Evolutionary conservation across 2,329 filamentous ascomycete genomes (phyloP).

Genomic region (Colletotrichum sansevieriae): DNA sequence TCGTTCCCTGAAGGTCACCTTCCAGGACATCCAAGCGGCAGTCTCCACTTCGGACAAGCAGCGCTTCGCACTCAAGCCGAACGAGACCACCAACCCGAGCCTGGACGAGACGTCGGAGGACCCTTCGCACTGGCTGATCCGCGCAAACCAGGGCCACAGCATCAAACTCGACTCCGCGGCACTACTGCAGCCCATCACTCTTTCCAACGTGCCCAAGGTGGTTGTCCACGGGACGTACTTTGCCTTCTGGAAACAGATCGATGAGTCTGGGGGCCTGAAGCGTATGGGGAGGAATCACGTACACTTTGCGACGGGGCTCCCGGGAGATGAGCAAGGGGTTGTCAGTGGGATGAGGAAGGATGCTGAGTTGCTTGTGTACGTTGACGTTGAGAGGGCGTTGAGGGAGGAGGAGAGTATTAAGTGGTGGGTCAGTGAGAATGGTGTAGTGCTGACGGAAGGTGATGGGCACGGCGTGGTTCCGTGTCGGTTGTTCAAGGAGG

Average conservation of each 20-base stretch:
- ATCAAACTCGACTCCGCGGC: slow-evolving; percentile 80
- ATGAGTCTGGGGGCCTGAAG: slow-evolving; percentile 81
- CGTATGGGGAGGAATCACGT: slow-evolving; percentile 90
- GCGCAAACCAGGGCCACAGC: slow-evolving; percentile 94
- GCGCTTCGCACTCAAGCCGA: slow-evolving; percentile 83
- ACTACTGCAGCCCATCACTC: slow-evolving; percentile 77
- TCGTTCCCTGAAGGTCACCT: slow-evolving; percentile 77
- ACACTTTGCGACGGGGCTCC: slow-evolving; percentile 85
- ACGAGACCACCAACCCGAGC: slow-evolving; percentile 48
- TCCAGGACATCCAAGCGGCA: slow-evolving; percentile 77
- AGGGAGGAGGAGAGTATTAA: slow-evolving; percentile 66
- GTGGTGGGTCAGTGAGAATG: slow-evolving; percentile 87
- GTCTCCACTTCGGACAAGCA: slow-evolving; percentile 89
- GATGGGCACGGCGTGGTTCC: slow-evolving; percentile 72
- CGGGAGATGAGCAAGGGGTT: slow-evolving; percentile 63
- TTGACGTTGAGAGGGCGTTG: slow-evolving; percentile 78
- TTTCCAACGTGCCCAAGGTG: slow-evolving; percentile 71
- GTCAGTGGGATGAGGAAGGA: slow-evolving; percentile 85
- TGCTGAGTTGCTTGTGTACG: slow-evolving; percentile 82
- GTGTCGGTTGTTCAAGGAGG: slow-evolving; percentile 77
- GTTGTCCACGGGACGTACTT: slow-evolving; percentile 94
- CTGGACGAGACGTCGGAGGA: slow-evolving; percentile 54
- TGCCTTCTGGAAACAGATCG: slow-evolving; percentile 80
- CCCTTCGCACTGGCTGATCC: slow-evolving; percentile 83
- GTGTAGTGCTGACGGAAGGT: slow-evolving; percentile 76